phyloP scores from a whole-genome alignment of 1,284 basidiomycete species.

The Coniophora puteana region DNA sequence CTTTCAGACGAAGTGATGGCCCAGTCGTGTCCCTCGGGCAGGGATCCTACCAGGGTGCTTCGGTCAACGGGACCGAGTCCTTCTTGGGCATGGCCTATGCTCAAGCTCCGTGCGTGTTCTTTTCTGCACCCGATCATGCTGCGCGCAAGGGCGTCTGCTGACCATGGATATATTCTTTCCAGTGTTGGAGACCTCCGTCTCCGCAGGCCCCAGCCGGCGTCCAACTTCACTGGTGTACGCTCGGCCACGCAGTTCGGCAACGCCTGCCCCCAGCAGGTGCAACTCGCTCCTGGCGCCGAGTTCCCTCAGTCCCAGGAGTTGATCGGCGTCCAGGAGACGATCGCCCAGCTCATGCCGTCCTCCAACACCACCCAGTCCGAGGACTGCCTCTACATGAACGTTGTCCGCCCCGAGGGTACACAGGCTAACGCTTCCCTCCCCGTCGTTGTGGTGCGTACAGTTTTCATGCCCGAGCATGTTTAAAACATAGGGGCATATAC shows the following conservation, averaged over 20 bases:
- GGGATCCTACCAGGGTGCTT: constrained; percentile 6
- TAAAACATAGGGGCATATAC: background rate
- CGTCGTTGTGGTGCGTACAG: constrained; percentile 5
- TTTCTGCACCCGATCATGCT: too few species aligned
- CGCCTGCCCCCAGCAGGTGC: constrained; percentile 16
- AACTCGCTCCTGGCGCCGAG: background rate
- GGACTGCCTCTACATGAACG: constrained; percentile 10
- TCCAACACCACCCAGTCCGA: constrained; percentile 7
- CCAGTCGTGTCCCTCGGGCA: constrained; percentile 2
- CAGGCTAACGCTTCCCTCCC: constrained; percentile 1
- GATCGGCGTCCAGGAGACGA: background rate
- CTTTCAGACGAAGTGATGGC: constrained; percentile 5
- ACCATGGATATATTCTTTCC: too few species aligned
- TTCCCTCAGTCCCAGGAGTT: constrained; percentile 2
- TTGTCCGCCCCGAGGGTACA: constrained; percentile 4
- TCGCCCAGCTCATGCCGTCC: constrained; percentile 2
- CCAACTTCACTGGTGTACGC: constrained; percentile 5
- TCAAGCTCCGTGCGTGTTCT: constrained; percentile 2
- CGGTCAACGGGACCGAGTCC: constrained; percentile 3
- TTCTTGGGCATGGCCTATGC: constrained; percentile 4
- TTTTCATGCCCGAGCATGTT: background rate
- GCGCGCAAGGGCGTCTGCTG: too few species aligned
- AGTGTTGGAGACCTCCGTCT: constrained; percentile 12
- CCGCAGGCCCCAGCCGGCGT: constrained; percentile 11
- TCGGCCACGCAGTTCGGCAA: constrained; percentile 12